Evolutionary conservation across 2,329 filamentous ascomycete genomes (phyloP).

Genomic region (Periconia macrospinosa): DNA sequence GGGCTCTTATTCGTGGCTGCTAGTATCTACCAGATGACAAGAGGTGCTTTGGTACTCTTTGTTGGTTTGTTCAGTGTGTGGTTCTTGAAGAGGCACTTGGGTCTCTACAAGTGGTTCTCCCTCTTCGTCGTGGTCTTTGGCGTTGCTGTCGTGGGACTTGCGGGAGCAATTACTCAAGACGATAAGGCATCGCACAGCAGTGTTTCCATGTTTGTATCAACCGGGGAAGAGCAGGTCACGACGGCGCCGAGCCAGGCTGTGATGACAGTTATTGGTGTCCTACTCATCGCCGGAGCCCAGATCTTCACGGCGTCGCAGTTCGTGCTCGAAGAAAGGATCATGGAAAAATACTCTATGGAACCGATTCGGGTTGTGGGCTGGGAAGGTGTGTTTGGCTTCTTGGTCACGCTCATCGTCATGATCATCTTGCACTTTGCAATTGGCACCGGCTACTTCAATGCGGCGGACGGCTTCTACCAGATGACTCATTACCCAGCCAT

Average conservation of each 20-base stretch:
- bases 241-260: constrained; percentile 60
- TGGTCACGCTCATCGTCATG: constrained; percentile 78
- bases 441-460: constrained; percentile 88
- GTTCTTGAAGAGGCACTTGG: constrained; percentile 78
- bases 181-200: constrained; percentile 51
- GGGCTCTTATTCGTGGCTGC: constrained; percentile 91
- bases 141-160: constrained; percentile 86
- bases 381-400: constrained; percentile 92
- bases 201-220: constrained; percentile 14
- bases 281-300: constrained; percentile 90
- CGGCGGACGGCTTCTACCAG: constrained; percentile 80
- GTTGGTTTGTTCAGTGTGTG: constrained; percentile 93
- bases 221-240: constrained; percentile 33
- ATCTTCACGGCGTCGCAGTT: constrained; percentile 98
- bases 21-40: constrained; percentile 98
- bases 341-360: constrained; percentile 77
- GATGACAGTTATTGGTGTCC: constrained; percentile 76
- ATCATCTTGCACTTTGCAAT: constrained; percentile 75
- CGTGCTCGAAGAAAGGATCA: constrained; percentile 90
- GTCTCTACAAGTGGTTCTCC: constrained; percentile 89
- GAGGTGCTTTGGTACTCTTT: constrained; percentile 91
- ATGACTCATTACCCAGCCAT: constrained; percentile 73
- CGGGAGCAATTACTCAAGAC: constrained; percentile 79
- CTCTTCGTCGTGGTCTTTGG: constrained; percentile 84
- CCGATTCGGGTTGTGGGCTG: constrained; percentile 92